Base-by-base conservation (phyloP, 441 rosid genomes). In the Dalechampia spathulata region DNA sequence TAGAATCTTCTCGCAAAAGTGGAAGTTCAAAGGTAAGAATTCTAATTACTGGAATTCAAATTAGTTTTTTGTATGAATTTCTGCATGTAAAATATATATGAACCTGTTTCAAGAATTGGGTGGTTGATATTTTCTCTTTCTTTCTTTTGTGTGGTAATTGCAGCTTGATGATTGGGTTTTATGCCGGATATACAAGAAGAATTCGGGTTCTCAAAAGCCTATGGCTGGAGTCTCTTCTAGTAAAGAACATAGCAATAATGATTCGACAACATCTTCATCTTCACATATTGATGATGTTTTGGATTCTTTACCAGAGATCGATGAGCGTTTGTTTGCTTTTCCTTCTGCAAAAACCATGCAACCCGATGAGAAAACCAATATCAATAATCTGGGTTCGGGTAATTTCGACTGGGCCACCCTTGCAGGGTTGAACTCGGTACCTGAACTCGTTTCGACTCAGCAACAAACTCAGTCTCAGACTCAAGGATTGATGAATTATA, bases 111-210 rank as follows among this genome's bases (percentile, higher is more conserved):
- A 7, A 15, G 9, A 14, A 16, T 7, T 1, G 52, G 12, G 32
- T 22, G 39, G 40, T 12, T 34, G 11, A 48, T 11, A 30, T 36
- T 52, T 36, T 0, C 12, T 20, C 23, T n/a, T 16, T 48, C 14
- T 14, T 53, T 20, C 14, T 7, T 10, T 11, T 16, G 21, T 2
- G 0, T 43, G 22, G 7, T 27, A 0, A 19, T 20, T 21, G 30
- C 82, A 90, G 99, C 60, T 93, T 68, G 99, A 93, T 63, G 99
- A 89, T 4, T 93, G 99, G 99, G 99, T 93, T 1, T 60, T 93
- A 9, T 93, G 99, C 23, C 84, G 99, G 49, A 90, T 93, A 4
- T 93, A 93, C 71, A 81, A 85, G 78, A 93, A 90, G 76, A 77
- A 75, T 28, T 80, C 99, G 0, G 67, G 92, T 57, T 53, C 77